phyloP scores from a whole-genome alignment of 2,329 filamentous ascomycete genomes.

The Cladosporium oxysporum region DNA sequence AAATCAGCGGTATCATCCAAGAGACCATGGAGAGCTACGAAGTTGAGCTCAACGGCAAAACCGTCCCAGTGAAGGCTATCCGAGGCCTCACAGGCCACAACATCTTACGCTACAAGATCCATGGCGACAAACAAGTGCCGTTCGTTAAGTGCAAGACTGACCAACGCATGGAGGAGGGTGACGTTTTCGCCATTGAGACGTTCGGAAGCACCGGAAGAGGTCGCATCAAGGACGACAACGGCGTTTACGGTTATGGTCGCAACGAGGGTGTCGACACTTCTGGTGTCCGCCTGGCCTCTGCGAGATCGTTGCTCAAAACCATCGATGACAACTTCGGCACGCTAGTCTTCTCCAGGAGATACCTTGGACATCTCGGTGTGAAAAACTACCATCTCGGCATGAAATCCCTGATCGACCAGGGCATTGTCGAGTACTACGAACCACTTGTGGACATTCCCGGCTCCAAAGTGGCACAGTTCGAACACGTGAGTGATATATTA shows the following conservation, averaged over 20 bases:
- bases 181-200: slow-evolving; percentile 93
- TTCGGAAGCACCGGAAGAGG: slow-evolving; percentile 93
- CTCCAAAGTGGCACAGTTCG: slow-evolving; percentile 90
- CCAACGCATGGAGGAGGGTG: slow-evolving; percentile 97
- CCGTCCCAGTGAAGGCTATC: slow-evolving; percentile 79
- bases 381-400: slow-evolving; percentile 91
- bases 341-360: slow-evolving; percentile 85
- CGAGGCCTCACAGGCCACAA: slow-evolving; percentile 88
- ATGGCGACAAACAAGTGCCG: slow-evolving; percentile 89
- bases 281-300: slow-evolving; percentile 74
- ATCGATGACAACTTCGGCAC: slow-evolving; percentile 98
- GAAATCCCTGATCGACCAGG: slow-evolving; percentile 79
- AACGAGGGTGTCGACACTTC: slow-evolving; percentile 68
- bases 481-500: slow-evolving; percentile 70
- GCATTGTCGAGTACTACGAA: slow-evolving; percentile 87
- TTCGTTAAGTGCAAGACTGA: slow-evolving; percentile 86
- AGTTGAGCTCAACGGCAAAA: slow-evolving; percentile 76
- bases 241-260: slow-evolving; percentile 86
- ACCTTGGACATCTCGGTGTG: slow-evolving; percentile 88
- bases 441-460: slow-evolving; percentile 90
- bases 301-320: slow-evolving; percentile 79
- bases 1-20: slow-evolving; percentile 81
- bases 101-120: slow-evolving; percentile 85
- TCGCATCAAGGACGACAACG: slow-evolving; percentile 82
- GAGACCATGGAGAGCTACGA: slow-evolving; percentile 94